Conservation (phyloP, 2,329 filamentous ascomycete genomes). For the Aspergillus caelatus region DNA sequence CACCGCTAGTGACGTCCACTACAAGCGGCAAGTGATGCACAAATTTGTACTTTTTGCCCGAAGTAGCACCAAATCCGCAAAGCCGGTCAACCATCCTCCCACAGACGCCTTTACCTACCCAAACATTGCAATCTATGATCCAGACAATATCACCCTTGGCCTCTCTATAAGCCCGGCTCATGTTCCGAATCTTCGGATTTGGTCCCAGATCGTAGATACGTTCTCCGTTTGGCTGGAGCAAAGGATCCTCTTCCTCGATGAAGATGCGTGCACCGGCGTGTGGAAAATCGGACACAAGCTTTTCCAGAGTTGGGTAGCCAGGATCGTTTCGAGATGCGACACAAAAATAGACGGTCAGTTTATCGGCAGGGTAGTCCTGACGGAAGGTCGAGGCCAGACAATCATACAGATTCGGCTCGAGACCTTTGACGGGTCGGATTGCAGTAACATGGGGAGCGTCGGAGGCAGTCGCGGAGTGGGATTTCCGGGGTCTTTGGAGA, state of each 20-base stretch:
- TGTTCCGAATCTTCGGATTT: conserved; percentile 98
- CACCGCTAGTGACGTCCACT: conserved; percentile 64
- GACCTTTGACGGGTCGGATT: conserved; percentile 89
- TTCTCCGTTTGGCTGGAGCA: conserved; percentile 57
- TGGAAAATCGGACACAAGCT: conserved; percentile 73
- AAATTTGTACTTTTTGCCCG: conserved; percentile 71
- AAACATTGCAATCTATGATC: conserved; percentile 96
- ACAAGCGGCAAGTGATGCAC: conserved; percentile 92
- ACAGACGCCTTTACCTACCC: conserved; percentile 77
- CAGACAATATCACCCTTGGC: conserved; percentile 86
- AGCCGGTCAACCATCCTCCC: conserved; percentile 89
- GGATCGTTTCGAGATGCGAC: conserved; percentile 75
- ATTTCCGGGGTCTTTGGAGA: conserved; percentile 47
- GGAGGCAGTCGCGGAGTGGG: conserved; percentile 40
- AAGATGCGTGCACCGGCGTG: conserved; percentile 71
- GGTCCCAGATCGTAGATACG: conserved; percentile 71
- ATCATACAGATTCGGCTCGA: conserved; percentile 88
- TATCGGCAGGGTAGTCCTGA: conserved; percentile 77
- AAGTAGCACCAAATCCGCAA: conserved; percentile 62
- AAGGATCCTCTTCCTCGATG: conserved; percentile 79
- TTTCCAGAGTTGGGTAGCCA: conserved; percentile 72
- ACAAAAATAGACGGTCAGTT: conserved; percentile 80
- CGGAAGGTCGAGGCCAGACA: conserved; percentile 85
- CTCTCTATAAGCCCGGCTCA: conserved; percentile 89
- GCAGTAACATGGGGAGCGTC: conserved; percentile 81